Evolutionary conservation across 305 asterid species (phyloP), one percentile per base, ranked within the genome.

Genomic region (Withania somnifera): DNA sequence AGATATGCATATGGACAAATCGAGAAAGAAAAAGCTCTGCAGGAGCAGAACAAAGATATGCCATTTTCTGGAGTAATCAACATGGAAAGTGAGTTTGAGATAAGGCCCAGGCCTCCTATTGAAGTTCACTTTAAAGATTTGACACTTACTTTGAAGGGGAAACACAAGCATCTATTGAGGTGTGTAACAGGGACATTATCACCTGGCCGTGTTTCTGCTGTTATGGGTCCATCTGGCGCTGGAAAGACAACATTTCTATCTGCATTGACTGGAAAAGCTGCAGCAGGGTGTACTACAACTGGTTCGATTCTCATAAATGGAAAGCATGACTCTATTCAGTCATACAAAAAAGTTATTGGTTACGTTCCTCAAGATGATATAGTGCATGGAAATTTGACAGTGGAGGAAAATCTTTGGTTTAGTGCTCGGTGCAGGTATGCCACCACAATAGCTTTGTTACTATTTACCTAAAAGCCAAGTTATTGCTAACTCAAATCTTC

Each of bases 151-250:
- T 81, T 95, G 86, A 93, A 90, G 82, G 93, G 92, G 20, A 90
- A 92, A 86, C 87, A 88, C 83, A 91, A 85, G 76, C 92, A 87
- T 86, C 94, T 95, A 52, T 88, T 95, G 61, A 88, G 95, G 86
- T 90, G 92, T 80, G 87, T 93, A 82, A 89, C 88, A 0, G 98
- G 98, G 45, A 92, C 89, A 84, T 89, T 95, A 61, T 73, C 54
- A 73, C 95, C 98, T 15, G 95, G 98, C 77, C 91, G 92, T 51
- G 93, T 95, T 20, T 93, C 98, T 67, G 98, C 98, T 80, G 94
- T 93, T 77, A 95, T 95, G 98, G 98, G 98, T 20, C 98, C 98
- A 50, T 95, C 98, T 0, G 98, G 98, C 69, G 97, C 98, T 15
- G 98, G 98, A 11, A 95, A 95, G 86, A 95, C 98, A 45, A 95